Conservation (phyloP, 2,329 filamentous ascomycete species). For the Colletotrichum sp. region DNA sequence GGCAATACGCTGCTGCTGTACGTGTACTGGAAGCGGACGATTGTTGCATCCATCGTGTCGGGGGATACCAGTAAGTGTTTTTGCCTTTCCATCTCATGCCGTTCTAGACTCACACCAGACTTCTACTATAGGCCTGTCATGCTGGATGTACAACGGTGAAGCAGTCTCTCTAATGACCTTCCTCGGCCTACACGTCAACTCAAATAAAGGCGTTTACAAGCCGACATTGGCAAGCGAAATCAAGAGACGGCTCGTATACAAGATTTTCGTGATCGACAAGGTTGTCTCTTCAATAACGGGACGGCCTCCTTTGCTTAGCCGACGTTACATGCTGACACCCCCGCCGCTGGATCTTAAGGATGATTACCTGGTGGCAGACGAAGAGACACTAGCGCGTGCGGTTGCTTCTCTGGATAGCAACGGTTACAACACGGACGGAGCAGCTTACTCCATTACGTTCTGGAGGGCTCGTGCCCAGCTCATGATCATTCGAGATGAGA, state of each 20-base stretch:
- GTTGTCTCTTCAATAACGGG: slow-evolving; percentile 56
- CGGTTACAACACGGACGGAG: slow-evolving; percentile 56
- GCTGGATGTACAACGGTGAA: slow-evolving; percentile 42
- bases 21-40: slow-evolving; percentile 36
- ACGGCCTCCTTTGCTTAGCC: slow-evolving; percentile 55
- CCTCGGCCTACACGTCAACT: slow-evolving; percentile 36
- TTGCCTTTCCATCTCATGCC: rapidly evolving
- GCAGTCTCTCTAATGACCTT: slow-evolving; percentile 39
- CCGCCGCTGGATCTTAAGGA: slow-evolving; percentile 60
- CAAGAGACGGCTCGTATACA: slow-evolving; percentile 36
- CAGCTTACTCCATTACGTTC: slow-evolving; percentile 48
- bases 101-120: rapidly evolving
- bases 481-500: slow-evolving; percentile 59
- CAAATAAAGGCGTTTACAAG: slow-evolving; percentile 27
- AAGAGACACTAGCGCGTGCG: slow-evolving; percentile 40
- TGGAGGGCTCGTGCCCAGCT: slow-evolving; percentile 51
- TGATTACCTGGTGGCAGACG: slow-evolving; percentile 48
- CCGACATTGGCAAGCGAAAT: slow-evolving; percentile 40
- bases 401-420: slow-evolving; percentile 46
- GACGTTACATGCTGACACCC: slow-evolving; percentile 58
- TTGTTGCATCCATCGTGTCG: slow-evolving; percentile 39
- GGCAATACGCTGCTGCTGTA: slow-evolving; percentile 44
- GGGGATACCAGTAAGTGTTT: slow-evolving; percentile 43
- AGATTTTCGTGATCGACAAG: slow-evolving; percentile 53
- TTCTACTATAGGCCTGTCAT: slow-evolving; percentile 31